phyloP scores from a whole-genome alignment of 768 basidiomycete genomes.

The Termitomyces sp. region DNA sequence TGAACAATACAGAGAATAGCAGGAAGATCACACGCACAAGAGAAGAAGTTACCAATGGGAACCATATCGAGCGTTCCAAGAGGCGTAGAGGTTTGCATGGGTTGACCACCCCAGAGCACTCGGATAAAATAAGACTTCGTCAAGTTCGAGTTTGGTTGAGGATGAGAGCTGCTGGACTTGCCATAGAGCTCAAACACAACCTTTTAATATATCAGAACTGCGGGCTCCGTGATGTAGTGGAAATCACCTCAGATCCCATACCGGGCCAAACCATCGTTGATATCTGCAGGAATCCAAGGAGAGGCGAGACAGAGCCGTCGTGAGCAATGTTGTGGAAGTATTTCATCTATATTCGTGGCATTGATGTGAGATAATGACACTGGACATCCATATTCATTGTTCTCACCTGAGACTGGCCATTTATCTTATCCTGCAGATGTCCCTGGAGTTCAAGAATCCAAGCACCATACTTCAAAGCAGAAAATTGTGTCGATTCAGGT shows the following conservation, averaged over 20 bases:
- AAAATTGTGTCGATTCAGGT: conserved; percentile 35
- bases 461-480: conserved; percentile 39
- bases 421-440: conserved; percentile 32
- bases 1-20: background rate
- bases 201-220: conserved; percentile 10
- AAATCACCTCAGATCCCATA: conserved; percentile 42
- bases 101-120: conserved; percentile 47
- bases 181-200: conserved; percentile 43
- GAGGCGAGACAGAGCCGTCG: conserved; percentile 44
- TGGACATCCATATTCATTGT: too few relatives aligned
- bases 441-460: conserved; percentile 41
- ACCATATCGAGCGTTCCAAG: conserved; percentile 44
- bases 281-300: conserved; percentile 46
- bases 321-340: conserved; percentile 33
- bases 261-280: conserved; percentile 52
- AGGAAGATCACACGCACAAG: conserved; percentile 26
- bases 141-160: background rate
- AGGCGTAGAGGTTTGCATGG: conserved; percentile 43
- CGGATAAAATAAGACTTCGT: conserved; percentile 29
- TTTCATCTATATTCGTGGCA: background rate
- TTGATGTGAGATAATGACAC: background rate
- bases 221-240: background rate
- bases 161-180: background rate
- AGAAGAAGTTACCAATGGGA: conserved; percentile 34
- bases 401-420: conserved; percentile 29